A percentile compares a stretch with the other conserved stretches of the same genome.
phyloP scores from a whole-genome alignment of 2,329 filamentous ascomycete genomes.

The Trichocomaceae sp. region DNA sequence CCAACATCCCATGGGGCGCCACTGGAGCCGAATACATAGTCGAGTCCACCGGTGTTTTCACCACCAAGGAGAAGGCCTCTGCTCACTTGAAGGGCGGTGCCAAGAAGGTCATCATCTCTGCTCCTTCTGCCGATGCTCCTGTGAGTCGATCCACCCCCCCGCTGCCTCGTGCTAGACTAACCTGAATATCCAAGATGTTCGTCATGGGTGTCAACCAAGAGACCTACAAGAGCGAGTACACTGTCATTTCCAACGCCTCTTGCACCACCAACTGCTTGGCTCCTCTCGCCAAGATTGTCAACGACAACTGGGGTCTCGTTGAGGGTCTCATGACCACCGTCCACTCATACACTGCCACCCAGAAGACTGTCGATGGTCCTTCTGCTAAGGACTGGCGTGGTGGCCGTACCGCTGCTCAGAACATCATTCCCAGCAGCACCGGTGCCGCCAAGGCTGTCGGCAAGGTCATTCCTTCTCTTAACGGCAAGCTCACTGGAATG shows the following conservation, averaged over 20 bases:
- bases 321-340: slow-evolving; percentile 99
- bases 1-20: slow-evolving; percentile 82
- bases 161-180: background rate
- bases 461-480: slow-evolving; percentile 96
- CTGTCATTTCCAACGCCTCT: slow-evolving; percentile 97
- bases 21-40: slow-evolving; percentile 89
- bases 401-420: slow-evolving; percentile 96
- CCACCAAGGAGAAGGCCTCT: slow-evolving; percentile 91
- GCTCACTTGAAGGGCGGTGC: slow-evolving; percentile 93
- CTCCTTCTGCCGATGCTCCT: slow-evolving; percentile 66
- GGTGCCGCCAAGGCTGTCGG: slow-evolving; percentile 99
- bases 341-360: slow-evolving; percentile 99
- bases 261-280: slow-evolving; percentile 99
- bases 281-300: slow-evolving; percentile 96
- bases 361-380: slow-evolving; percentile 98
- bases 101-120: slow-evolving; percentile 83
- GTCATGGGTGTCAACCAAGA: slow-evolving; percentile 99
- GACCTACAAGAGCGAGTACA: slow-evolving; percentile 80
- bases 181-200: slow-evolving; percentile 61
- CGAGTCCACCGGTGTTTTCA: slow-evolving; percentile 98
- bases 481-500: slow-evolving; percentile 99
- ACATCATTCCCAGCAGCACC: slow-evolving; percentile 99
- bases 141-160: background rate
- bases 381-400: slow-evolving; percentile 99
- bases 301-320: slow-evolving; percentile 96